Percentiles rank a stretch among this genome's conserved stretches.
Evolutionary conservation across 306 rosid genomes (phyloP).

Genomic region (Alnus glutinosa): DNA sequence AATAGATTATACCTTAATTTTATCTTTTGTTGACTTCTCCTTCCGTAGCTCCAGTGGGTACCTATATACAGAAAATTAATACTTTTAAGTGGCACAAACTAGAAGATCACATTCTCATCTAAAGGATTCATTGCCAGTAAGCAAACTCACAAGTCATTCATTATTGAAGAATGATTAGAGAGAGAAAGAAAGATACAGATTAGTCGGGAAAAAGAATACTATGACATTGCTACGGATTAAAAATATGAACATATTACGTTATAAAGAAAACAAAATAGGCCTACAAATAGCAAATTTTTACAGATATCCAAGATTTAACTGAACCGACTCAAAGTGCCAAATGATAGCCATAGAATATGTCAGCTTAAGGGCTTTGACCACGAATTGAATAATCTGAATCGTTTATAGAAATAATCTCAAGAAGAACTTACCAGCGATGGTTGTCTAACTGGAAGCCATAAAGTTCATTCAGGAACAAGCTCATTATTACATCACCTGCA

Average conservation of each 20-base stretch:
- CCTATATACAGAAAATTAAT: constrained; percentile 51
- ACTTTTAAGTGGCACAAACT: constrained; percentile 15
- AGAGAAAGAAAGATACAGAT: constrained; percentile 10
- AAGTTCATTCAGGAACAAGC: constrained; percentile 92
- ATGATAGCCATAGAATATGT: background rate
- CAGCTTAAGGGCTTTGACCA: background rate
- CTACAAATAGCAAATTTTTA: background rate
- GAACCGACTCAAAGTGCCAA: background rate
- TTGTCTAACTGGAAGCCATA: constrained; percentile 91
- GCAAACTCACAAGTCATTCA: background rate
- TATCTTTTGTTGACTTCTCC: constrained; percentile 81
- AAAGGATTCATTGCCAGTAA: background rate
- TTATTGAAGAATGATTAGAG: background rate
- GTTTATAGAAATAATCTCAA: background rate
- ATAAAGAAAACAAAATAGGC: background rate
- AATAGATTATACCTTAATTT: constrained; percentile 42
- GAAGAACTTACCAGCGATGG: constrained; percentile 71
- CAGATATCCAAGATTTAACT: background rate
- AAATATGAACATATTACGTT: background rate
- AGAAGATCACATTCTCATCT: constrained; percentile 2
- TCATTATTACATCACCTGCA: constrained; percentile 92
- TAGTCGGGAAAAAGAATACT: background rate
- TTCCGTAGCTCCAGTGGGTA: constrained; percentile 95
- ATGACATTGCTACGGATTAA: background rate
- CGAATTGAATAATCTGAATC: background rate